Evolutionary conservation across 2,329 filamentous ascomycete genomes (phyloP).

Genomic region (Magnaporthiopsis rhizophila): DNA sequence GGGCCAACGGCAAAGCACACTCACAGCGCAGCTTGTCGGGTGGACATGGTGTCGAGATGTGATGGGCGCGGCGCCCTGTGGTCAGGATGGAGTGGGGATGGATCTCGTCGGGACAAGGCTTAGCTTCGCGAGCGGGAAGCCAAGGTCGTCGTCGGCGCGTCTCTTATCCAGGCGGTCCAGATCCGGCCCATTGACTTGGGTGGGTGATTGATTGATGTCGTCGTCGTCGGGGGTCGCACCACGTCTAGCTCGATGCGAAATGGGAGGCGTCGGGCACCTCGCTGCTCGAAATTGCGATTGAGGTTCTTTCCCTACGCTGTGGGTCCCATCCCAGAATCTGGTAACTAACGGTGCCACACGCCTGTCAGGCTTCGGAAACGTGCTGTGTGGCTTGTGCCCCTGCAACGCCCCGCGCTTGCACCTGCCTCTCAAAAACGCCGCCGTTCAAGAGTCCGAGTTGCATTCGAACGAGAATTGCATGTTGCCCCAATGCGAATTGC

Average conservation of each 20-base stretch:
- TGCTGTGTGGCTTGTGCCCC: neutral
- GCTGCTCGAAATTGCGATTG: neutral
- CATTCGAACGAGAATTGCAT: too few species aligned
- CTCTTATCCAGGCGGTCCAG: neutral
- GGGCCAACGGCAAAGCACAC: slow-evolving; percentile 16
- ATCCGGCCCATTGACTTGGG: neutral
- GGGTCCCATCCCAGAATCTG: neutral
- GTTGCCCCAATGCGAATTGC: too few species aligned
- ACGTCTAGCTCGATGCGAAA: neutral
- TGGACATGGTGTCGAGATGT: slow-evolving; percentile 26
- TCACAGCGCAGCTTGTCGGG: slow-evolving; percentile 43
- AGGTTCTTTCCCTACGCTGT: neutral
- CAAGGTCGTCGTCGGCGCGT: neutral
- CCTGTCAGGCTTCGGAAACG: neutral
- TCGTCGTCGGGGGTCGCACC: neutral
- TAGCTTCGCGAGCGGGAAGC: neutral
- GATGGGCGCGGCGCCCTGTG: neutral
- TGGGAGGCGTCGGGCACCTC: neutral
- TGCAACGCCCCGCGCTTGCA: too few species aligned
- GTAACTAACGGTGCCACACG: neutral
- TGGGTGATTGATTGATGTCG: neutral
- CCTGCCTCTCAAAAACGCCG: too few species aligned
- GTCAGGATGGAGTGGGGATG: neutral
- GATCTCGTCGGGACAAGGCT: neutral
- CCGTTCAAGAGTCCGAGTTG: too few species aligned